Evolutionary conservation across 129 eudicot species (phyloP).

Genomic region (Helichrysum umbraculigerum): DNA sequence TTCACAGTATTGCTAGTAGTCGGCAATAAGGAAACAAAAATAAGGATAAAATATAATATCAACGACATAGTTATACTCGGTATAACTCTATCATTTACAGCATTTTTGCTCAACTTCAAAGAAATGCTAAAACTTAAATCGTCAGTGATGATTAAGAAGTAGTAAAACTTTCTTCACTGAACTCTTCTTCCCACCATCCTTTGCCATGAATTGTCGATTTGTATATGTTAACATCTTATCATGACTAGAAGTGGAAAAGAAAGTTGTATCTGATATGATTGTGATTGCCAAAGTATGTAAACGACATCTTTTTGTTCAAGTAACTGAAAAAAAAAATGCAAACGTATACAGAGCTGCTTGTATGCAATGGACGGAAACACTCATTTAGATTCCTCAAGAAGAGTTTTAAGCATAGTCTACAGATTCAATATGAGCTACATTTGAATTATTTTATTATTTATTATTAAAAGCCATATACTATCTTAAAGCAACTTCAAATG

Average conservation of each 20-base stretch:
- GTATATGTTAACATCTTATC: not conserved
- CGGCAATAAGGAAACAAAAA: too few species aligned
- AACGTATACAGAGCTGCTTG: not conserved
- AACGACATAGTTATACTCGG: not conserved
- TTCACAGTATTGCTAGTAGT: not conserved
- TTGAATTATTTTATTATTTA: not conserved
- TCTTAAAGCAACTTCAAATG: not conserved
- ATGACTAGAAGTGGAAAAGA: not conserved
- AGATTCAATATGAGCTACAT: not conserved
- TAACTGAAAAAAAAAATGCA: not conserved
- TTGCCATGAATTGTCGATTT: not conserved
- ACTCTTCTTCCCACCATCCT: not conserved
- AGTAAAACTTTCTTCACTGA: not conserved
- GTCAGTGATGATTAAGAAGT: not conserved
- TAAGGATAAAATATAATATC: not conserved
- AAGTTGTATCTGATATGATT: not conserved
- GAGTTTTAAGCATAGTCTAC: not conserved
- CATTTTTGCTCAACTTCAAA: not conserved
- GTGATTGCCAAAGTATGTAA: too few species aligned
- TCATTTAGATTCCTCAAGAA: not conserved
- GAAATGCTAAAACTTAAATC: not conserved
- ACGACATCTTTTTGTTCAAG: too few species aligned
- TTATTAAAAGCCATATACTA: not conserved
- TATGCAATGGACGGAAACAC: not conserved
- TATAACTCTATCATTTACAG: not conserved